Conservation (phyloP, 495 filamentous ascomycete species). For the Penicillium arizonense region DNA sequence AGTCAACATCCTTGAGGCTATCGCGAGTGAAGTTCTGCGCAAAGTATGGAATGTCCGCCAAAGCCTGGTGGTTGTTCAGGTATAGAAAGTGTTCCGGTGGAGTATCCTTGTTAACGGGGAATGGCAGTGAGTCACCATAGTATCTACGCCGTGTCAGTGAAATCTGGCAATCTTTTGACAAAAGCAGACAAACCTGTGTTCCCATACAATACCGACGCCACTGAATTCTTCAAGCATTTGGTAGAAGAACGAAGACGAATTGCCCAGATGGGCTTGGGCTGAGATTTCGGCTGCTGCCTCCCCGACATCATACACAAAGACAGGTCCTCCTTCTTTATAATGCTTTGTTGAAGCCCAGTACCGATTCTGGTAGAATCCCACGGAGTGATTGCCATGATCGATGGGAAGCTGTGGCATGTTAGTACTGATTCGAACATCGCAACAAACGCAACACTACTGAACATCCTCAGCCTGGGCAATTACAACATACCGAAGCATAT, state of each 20-base stretch:
- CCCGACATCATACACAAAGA: slow-evolving; percentile 54
- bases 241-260: slow-evolving; percentile 40
- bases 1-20: slow-evolving; percentile 29
- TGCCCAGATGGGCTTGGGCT: slow-evolving; percentile 31
- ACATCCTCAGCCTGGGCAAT: not conserved
- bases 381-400: slow-evolving; percentile 38
- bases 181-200: slow-evolving; percentile 46
- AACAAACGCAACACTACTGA: not conserved
- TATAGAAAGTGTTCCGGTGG: slow-evolving; percentile 48
- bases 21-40: slow-evolving; percentile 45
- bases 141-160: slow-evolving; percentile 31
- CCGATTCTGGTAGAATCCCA: slow-evolving; percentile 51
- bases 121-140: slow-evolving; percentile 53
- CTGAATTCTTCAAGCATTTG: slow-evolving; percentile 44
- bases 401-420: slow-evolving; percentile 39
- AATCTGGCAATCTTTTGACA: not conserved
- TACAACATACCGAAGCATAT: slow-evolving; percentile 24
- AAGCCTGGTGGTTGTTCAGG: slow-evolving; percentile 49
- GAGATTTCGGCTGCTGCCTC: slow-evolving; percentile 36
- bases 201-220: slow-evolving; percentile 57
- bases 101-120: slow-evolving; percentile 40
- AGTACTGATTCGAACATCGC: not conserved
- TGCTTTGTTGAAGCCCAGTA: slow-evolving; percentile 53
- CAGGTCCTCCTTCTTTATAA: slow-evolving; percentile 50
- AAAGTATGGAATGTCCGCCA: slow-evolving; percentile 53